Base-by-base conservation (phyloP, 2,329 filamentous ascomycete genomes). In the Neurospora sp. region DNA sequence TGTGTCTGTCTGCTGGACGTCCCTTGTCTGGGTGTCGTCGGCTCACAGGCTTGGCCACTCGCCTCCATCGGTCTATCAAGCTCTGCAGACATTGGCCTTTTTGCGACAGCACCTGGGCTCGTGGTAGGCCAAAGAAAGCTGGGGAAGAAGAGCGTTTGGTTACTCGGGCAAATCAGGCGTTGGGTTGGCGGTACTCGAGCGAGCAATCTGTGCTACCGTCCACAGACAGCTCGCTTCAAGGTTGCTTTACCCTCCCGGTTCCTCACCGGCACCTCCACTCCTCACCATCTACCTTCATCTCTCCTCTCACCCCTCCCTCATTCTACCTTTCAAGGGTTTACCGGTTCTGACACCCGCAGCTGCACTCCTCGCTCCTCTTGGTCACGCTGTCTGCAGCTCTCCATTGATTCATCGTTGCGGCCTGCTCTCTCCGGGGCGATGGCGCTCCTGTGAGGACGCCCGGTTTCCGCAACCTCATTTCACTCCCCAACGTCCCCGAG, bases 391-490 rank as follows among this genome's bases (percentile, higher is more conserved):
- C 73, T 71, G 70, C 71, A 69, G 66, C 71, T 69, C 66, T 69
- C 71, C 70, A 70, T 70, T 62, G 52, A 62, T 62, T 66, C 52
- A 66, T 71, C 66, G 67, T 62, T 69, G 66, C 70, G 38, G 69
- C 68, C 69, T 69, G 65, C 41, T 19, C 68, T 68, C 66, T 67
- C 71, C 65, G 67, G 70, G 72, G 71, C 65, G 67, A 76, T 76
- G 75, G 74, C 71, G 72, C 70, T 70, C 69, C 68, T 73, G 70
- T 76, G 75, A 76, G 73, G 73, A 70, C 71, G 67, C 72, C 67
- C 70, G 67, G 62, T 69, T 69, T 70, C 69, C 69, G 68, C 70
- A 71, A 72, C 67, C 66, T 69, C 67, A 62, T 17, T 62, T 17
- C 28, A 62, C 70, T 70, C 71, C 69, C 69, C 40, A 57, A 39